Evolutionary conservation across 202 grass and related monocot species (phyloP), one percentile per base, ranked within the genome.

Genomic region (Panicum virgatum): DNA sequence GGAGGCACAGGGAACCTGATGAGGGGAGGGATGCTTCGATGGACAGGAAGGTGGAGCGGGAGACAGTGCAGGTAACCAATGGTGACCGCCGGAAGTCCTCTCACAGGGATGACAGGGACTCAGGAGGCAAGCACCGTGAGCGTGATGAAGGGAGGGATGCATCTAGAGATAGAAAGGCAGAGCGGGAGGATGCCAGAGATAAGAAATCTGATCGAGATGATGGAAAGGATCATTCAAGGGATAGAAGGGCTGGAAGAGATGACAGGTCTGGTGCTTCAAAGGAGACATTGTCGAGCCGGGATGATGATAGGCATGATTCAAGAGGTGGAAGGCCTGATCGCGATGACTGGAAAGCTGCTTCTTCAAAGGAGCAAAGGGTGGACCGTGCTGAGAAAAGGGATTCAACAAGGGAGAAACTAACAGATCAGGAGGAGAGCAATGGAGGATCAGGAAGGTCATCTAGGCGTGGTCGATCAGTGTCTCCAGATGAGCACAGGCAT

Each of bases 401-500:
- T 88, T 59, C 62, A 20, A 20, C 30, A 25, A 53, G 75, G 71
- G 83, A 79, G 27, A 86, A 80, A 77, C 81, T 54, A 65, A 29
- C 58, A 11, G 29, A 69, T 65, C 50, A 54, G 19, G 81, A 94
- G 47, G 87, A 84, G 56, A 76, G 20, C 54, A 83, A 83, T 80
- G 81, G 62, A 57, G 84, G 62, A 68, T 91, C 69, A 37, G 84
- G 66, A 61, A 89, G 85, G 83, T 88, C 73, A 39, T 91, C 81
- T 69, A 88, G 84, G 70, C 74, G 0, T 68, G 92, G 79, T 59
- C 89, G 63, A 56, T 82, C 92, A 76, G 40, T 53, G 9, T 94
- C 89, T 45, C 89, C 92, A 73, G 84, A 89, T 43, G 89, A 87
- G 54, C 72, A 82, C 72, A 84, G 64, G 47, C 84, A 63, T 34